Evolutionary conservation across 441 rosid genomes (phyloP), one percentile per base, ranked within the genome.

Genomic region (Eutrema salsugineum): DNA sequence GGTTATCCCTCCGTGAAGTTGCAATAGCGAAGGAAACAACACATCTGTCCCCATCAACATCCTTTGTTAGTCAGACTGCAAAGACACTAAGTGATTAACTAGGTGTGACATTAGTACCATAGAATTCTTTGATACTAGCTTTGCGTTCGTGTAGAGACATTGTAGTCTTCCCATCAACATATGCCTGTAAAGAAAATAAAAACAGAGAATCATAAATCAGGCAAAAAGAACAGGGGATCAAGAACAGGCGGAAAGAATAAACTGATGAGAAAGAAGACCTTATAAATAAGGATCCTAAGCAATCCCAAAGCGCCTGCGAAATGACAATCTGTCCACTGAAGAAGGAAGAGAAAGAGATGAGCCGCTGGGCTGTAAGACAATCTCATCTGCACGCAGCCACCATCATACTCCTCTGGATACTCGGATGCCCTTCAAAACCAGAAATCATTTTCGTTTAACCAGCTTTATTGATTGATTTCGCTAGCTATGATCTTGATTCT

Each of bases 271-370:
- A n/a, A n/a, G n/a, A n/a, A 40, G 6, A 14, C 62, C 96, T 94
- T 94, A 65, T 83, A 90, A 51, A 95, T 87, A 56, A 92, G 91
- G 71, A 95, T 84, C 74, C 96, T 84, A 66, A 95, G 98, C 79
- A 95, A 80, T 9, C 98, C 99, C 60, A 95, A 82, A 54, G 94
- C 81, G 64, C 95, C 94, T 0, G 97, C 97, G 42, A 95, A 88
- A 72, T 87, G 88, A 72, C 94, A 95, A 77, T 89, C 97, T 8
- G 97, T 90, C 99, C 99, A 95, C 68, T 89, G 99, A 66, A 92
- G 86, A 60, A 95, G 94, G 80, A 92, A 92, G 56, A 95, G 89
- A 57, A 95, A 85, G 68, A 90, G 70, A 51, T 84, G 92, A 67
- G 99, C 99, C 14, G 91, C 93, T 2, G 98, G 96, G 70, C 98